Evolutionary conservation across 2,329 filamentous ascomycete species (phyloP), one percentile per base, ranked within the genome.

Genomic region (Talaromyces rugulosus): DNA sequence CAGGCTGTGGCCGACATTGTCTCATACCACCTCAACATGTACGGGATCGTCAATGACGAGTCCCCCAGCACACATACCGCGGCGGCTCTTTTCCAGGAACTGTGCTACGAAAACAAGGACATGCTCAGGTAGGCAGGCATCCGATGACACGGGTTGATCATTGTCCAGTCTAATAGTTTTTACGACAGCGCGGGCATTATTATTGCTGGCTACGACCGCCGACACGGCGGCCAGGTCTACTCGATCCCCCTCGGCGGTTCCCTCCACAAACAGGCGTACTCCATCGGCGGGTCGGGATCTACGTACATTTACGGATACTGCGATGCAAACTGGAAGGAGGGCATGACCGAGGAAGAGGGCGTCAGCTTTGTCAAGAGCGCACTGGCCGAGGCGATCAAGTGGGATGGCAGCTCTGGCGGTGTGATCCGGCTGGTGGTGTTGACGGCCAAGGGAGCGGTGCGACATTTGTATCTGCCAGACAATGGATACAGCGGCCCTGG

Each of bases 281-380:
- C 95, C 51, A 99, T 99, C 72, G 93, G 92, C 69, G 95, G 95
- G 53, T 98, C 94, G 23, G 95, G 95, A 50, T 98, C 94, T 70
- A 98, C 95, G 65, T 99, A 99, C 83, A 99, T 99, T 78, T 99
- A 98, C 83, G 95, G 95, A 70, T 98, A 96, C 84, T 98, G 93
- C 75, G 94, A 99, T 75, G 89, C 92, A 62, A 87, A 99, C 83
- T 99, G 95, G 95, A 87, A 84, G 76, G 95, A 98, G 79, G 87
- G 87, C 67, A 98, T 99, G 93, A 91, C 89, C 59, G 92, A 98
- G 82, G 84, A 87, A 60, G 93, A 96, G 65, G 95, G 95, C 0
- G 88, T 99, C 67, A 79, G 88, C 47, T 99, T 99, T 72, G 95
- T 99, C 75, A 97, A 96, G 82, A 89, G 88, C 55, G 89, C 95